Evolutionary conservation across 2,329 filamentous ascomycete species (phyloP), one percentile per base, ranked within the genome.

Genomic region (Diaporthe ampelina): DNA sequence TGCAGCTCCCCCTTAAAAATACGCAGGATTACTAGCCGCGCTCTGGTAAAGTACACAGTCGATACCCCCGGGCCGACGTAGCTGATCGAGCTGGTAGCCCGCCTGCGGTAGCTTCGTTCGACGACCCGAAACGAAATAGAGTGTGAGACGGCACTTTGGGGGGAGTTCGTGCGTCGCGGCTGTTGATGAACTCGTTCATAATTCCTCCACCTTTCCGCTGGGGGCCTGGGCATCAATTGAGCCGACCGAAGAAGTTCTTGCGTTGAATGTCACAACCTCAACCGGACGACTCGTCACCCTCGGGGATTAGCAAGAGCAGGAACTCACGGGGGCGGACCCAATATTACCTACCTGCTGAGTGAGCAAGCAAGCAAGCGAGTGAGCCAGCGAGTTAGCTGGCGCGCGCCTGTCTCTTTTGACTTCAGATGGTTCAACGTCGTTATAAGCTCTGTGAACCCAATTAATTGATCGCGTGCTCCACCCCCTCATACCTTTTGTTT

Each of bases 91-190:
- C 63, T 68, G 7, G 13, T 40, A 32, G 48, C 32, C 45, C 63
- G 63, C 15, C 11, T 54, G n/a, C 48, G 15, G 63, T 68, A 68
- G 63, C 63, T 68, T 68, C 48, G 48, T 17, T 52, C 63, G 63
- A 21, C 48, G 63, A 68, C 45, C 63, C 63, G 63, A 67, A 67
- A 67, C 61, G 26, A 52, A 59, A 58, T 56, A 37, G 68, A 40
- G 43, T 37, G 68, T 26, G 48, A 56, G 50, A 21, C 32, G 13
- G 29, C 37, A 37, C 37, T 13, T 37, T 8, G 37, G 37, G 10
- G 37, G 37, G 37, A 17, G 40, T 43, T 43, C 15, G 40, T 43
- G 40, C 40, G 40, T n/a, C 9, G 40, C 40, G 40, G 40, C 40
- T 43, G 40, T 17, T 43, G 40, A 43, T 43, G 40, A 17, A 50